Percentiles rank a stretch among this genome's conserved stretches.
Evolutionary conservation across 176 grass and related monocot species (phyloP).

Genomic region (Juncus effusus): DNA sequence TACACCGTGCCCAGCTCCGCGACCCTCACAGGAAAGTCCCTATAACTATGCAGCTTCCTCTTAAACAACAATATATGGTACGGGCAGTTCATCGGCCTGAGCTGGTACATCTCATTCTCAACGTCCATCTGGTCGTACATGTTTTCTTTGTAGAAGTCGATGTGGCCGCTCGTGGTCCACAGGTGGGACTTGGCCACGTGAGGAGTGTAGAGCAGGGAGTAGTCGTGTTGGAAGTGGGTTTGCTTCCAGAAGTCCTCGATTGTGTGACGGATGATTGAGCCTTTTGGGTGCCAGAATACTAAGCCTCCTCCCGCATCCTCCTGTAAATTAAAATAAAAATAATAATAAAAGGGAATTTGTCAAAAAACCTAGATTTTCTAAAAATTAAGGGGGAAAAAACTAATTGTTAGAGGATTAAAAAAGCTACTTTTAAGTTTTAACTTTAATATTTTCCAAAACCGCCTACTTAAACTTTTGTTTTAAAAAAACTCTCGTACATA

Average conservation of each 20-base stretch:
- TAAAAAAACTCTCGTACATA: too few relatives aligned
- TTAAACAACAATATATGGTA: constrained; percentile 96
- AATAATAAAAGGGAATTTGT: background rate
- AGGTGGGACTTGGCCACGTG: constrained; percentile 90
- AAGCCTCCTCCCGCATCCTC: constrained; percentile 91
- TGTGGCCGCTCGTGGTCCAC: constrained; percentile 90
- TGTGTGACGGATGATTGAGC: constrained; percentile 69
- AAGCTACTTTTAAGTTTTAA: background rate
- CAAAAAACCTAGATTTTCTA: background rate
- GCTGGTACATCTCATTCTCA: constrained; percentile 90
- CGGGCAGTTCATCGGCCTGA: constrained; percentile 95
- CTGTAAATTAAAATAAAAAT: constrained; percentile 41
- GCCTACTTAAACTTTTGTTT: too few relatives aligned
- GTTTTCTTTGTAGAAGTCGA: constrained; percentile 91
- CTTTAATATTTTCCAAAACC: background rate
- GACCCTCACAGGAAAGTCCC: constrained; percentile 85
- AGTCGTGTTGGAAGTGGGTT: constrained; percentile 75
- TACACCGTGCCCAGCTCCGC: constrained; percentile 97
- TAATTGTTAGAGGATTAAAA: background rate
- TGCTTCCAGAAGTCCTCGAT: constrained; percentile 95
- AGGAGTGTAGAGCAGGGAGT: constrained; percentile 87
- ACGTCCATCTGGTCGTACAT: constrained; percentile 96
- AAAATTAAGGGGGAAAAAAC: background rate
- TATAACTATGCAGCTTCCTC: constrained; percentile 88
- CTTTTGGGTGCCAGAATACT: constrained; percentile 99